phyloP scores from a whole-genome alignment of 345 rosid species.

The Aegle marmelos region DNA sequence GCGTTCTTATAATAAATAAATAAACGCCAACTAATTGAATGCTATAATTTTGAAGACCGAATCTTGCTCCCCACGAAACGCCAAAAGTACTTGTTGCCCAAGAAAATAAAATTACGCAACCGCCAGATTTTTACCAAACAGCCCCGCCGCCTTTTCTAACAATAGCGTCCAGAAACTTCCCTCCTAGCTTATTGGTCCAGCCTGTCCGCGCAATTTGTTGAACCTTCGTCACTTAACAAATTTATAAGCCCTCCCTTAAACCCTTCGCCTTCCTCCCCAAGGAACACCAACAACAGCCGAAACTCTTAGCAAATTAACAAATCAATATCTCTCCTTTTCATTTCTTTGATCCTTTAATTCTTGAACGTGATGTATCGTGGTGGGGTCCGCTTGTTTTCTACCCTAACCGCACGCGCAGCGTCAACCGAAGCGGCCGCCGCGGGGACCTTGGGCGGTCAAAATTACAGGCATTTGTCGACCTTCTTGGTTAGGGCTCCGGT shows the following conservation, averaged over 20 bases:
- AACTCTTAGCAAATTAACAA: background rate
- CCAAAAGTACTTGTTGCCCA: background rate
- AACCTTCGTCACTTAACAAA: background rate
- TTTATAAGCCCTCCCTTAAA: background rate
- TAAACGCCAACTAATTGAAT: background rate
- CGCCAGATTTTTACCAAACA: background rate
- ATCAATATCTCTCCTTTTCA: no score
- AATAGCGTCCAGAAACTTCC: background rate
- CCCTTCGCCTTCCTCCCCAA: background rate
- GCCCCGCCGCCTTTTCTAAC: background rate
- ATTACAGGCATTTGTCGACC: background rate
- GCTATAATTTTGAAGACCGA: background rate
- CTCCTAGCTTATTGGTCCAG: background rate
- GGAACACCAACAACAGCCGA: background rate
- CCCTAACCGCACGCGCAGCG: conserved; percentile 8
- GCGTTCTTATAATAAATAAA: background rate
- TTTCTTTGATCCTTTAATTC: background rate
- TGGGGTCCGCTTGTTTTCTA: conserved; percentile 19
- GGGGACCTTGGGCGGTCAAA: background rate
- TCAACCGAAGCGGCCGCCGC: background rate
- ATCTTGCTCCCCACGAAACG: background rate
- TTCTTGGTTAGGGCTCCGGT: conserved; percentile 22
- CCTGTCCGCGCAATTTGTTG: background rate
- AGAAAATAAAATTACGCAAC: background rate
- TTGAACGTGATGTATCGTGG: conserved; percentile 7